Conservation (phyloP, 169 alveolate species). For the Plasmodium malariae region DNA sequence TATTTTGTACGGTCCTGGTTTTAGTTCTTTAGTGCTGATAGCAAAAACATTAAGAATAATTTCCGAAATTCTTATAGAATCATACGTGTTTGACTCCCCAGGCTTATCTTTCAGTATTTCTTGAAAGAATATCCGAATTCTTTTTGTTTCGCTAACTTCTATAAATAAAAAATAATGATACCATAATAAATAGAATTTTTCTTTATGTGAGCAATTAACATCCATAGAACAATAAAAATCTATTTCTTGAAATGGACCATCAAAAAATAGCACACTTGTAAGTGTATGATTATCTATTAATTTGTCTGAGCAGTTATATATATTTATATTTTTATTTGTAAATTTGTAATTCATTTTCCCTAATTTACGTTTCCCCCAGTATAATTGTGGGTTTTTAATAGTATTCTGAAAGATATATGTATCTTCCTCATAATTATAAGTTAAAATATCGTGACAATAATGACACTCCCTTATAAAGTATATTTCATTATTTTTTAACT, state of each 20-base stretch:
- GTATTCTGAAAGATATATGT: conserved; percentile 5
- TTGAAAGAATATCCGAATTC: conserved; percentile 17
- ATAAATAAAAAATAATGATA: conserved; percentile 41
- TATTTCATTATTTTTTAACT: conserved; percentile 41
- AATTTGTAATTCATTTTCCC: neutral
- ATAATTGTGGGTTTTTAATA: neutral
- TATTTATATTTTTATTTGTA: conserved; percentile 3
- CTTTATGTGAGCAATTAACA: conserved; percentile 32
- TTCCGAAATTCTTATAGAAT: conserved; percentile 29
- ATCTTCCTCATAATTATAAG: conserved; percentile 10
- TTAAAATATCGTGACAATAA: conserved; percentile 16
- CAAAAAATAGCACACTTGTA: conserved; percentile 43
- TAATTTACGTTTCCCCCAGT: neutral
- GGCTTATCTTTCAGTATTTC: conserved; percentile 12
- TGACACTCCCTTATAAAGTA: conserved; percentile 71
- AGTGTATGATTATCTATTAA: conserved; percentile 20
- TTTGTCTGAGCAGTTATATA: conserved; percentile 37
- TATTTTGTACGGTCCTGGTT: conserved; percentile 70
- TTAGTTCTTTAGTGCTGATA: neutral
- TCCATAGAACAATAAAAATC: conserved; percentile 43
- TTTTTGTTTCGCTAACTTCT: conserved; percentile 42
- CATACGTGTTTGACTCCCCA: neutral
- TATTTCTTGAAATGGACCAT: conserved; percentile 48
- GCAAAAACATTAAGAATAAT: conserved; percentile 8
- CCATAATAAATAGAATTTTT: conserved; percentile 30